Evolutionary conservation across 495 filamentous ascomycete species (phyloP), one percentile per base, ranked within the genome.

Genomic region (Pseudevernia furfuracea): DNA sequence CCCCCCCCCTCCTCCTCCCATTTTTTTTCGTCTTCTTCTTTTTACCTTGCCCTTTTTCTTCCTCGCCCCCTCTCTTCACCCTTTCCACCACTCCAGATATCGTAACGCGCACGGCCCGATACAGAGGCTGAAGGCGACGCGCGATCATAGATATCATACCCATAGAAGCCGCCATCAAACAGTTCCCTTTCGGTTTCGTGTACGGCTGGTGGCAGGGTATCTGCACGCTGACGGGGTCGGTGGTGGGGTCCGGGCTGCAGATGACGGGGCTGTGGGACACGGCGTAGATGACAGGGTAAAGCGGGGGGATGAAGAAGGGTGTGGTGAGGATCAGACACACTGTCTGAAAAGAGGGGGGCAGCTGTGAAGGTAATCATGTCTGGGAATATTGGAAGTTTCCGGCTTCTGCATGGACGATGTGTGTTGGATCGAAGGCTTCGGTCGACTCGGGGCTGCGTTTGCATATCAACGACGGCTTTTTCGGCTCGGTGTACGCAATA

Each of bases 201-300:
- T 62, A 53, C 38, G 48, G 60, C 34, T 62, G 60, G 60, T 62
- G 60, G 48, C 23, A 4, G 48, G 36, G 37, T 4, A 4, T 62
- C 5, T 52, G 34, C 38, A 56, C 49, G 46, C 21, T 56, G 0
- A 43, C 36, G 37, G 60, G 60, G 25, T 23, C 17, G n/a, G 37
- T 56, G 60, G 60, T 62, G 23, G 48, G 60, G 8, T 49, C 23
- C 17, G 60, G 48, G 5, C 7, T 62, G 36, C 48, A 62, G 60
- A 37, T n/a, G 39, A 0, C 34, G 43, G 59, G 59, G 59, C 8
- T 62, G 19, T 62, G 48, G 60, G 10, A 1, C 11, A 53, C 28
- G 49, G 60, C 48, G 36, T 48, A 8, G 28, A 7, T 9, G n/a
- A n/a, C n/a, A n/a, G n/a, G n/a, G n/a, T n/a, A n/a, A n/a, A n/a